Conservation (phyloP, 2,329 filamentous ascomycete genomes). For the Zopfia rhizophila region DNA sequence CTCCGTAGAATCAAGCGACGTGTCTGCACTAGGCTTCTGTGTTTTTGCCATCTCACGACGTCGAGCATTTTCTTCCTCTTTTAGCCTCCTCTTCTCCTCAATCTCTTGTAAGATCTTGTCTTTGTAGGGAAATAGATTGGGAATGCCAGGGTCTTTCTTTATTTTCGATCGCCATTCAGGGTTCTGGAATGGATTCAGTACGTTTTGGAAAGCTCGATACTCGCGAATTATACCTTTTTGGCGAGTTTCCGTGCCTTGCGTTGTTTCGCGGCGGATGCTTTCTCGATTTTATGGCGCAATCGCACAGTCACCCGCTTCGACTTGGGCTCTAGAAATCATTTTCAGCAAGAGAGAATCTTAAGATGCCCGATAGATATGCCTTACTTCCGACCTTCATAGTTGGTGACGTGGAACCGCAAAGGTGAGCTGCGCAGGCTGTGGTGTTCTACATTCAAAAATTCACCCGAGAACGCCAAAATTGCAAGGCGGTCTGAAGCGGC, state of each 20-base stretch:
- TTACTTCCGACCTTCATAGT: constrained; percentile 57
- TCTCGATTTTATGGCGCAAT: constrained; percentile 94
- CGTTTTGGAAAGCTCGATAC: neutral
- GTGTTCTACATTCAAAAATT: constrained; percentile 23
- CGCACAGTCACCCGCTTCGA: constrained; percentile 93
- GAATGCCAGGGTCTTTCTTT: constrained; percentile 98
- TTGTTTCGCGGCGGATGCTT: constrained; percentile 89
- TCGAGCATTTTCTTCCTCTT: constrained; percentile 77
- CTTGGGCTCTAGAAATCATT: constrained; percentile 76
- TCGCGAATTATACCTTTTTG: constrained; percentile 76
- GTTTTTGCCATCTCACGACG: constrained; percentile 74
- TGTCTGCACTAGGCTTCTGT: constrained; percentile 51
- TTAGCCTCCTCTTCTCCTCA: constrained; percentile 83
- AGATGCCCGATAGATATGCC: too few relatives aligned
- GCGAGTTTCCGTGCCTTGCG: constrained; percentile 87
- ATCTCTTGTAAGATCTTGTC: constrained; percentile 94
- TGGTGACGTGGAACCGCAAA: constrained; percentile 26
- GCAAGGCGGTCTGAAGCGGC: constrained; percentile 18
- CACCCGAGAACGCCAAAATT: constrained; percentile 34
- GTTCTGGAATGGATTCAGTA: constrained; percentile 63
- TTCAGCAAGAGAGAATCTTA: constrained; percentile 6
- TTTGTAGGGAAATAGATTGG: constrained; percentile 97
- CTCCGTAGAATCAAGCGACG: constrained; percentile 48
- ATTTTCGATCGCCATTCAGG: constrained; percentile 94
- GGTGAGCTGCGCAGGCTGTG: constrained; percentile 16